Conservation (phyloP, 805 yeast genomes). For the Candida ficus region DNA sequence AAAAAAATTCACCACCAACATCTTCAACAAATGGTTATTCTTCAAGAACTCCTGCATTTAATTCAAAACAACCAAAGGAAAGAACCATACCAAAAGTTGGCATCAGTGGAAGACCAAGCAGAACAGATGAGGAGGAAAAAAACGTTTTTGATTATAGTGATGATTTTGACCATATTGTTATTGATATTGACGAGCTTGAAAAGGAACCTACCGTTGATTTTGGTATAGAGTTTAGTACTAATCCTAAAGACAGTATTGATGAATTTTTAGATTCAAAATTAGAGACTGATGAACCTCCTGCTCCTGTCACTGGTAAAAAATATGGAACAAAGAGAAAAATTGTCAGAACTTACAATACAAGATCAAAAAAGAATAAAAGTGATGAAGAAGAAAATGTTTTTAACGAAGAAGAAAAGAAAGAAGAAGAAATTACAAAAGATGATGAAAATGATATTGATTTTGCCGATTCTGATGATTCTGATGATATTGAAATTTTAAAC, state of each 20-base stretch:
- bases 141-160: background rate
- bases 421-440: background rate
- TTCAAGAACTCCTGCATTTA: background rate
- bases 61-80: background rate
- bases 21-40: background rate
- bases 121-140: constrained; percentile 1
- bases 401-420: background rate
- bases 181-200: background rate
- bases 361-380: background rate
- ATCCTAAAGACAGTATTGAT: too few relatives aligned
- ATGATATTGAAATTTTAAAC: constrained; percentile 1
- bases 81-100: background rate
- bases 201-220: background rate
- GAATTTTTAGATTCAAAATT: too few relatives aligned
- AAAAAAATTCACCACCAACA: too few relatives aligned
- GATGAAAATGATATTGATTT: constrained; percentile 1
- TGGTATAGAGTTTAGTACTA: too few relatives aligned
- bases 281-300: background rate
- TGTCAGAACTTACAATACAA: too few relatives aligned
- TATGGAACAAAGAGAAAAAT: background rate
- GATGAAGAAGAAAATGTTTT: background rate
- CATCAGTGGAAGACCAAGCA: background rate
- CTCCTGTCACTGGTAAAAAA: background rate
- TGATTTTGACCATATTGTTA: background rate
- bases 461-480: background rate